Percentiles rank a stretch among this genome's conserved stretches.
Conservation (phyloP, 2,329 filamentous ascomycete species). For the Botryotinia calthae region DNA sequence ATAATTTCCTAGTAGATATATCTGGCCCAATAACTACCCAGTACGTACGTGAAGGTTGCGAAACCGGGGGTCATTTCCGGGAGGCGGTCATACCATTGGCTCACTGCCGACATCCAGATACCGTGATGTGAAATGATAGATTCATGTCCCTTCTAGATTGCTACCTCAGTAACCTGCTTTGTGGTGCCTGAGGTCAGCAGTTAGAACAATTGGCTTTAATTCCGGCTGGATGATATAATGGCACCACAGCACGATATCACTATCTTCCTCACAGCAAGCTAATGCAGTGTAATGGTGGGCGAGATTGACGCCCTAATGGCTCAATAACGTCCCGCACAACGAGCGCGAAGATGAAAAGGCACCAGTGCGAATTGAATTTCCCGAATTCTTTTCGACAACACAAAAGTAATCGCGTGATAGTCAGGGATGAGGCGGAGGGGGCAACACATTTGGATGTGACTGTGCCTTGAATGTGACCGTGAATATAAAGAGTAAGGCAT, state of each 20-base stretch:
- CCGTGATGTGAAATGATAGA: conserved; percentile 1
- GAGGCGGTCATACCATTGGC: not conserved
- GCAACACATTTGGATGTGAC: not conserved
- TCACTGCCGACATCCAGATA: not conserved
- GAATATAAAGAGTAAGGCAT: not conserved
- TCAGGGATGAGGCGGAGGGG: not conserved
- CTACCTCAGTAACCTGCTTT: not conserved
- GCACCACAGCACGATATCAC: not conserved
- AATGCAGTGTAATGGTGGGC: conserved; percentile 18
- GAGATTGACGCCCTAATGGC: conserved; percentile 1
- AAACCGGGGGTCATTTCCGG: not conserved
- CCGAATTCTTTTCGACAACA: not conserved
- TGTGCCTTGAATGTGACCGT: not conserved
- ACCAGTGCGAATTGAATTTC: not conserved
- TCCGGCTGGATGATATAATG: conserved; percentile 5
- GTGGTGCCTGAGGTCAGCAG: not conserved
- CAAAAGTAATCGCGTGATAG: not conserved
- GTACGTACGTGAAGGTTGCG: not conserved
- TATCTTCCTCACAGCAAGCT: not conserved
- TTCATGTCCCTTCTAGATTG: not conserved
- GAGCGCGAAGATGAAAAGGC: not conserved
- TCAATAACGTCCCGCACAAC: conserved; percentile 2
- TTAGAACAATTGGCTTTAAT: not conserved
- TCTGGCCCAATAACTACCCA: not conserved
- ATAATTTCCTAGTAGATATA: not conserved